A percentile compares a stretch with the other conserved stretches of the same genome.
Conservation (phyloP, 2,329 filamentous ascomycete genomes). For the Aureobasidium musti region DNA sequence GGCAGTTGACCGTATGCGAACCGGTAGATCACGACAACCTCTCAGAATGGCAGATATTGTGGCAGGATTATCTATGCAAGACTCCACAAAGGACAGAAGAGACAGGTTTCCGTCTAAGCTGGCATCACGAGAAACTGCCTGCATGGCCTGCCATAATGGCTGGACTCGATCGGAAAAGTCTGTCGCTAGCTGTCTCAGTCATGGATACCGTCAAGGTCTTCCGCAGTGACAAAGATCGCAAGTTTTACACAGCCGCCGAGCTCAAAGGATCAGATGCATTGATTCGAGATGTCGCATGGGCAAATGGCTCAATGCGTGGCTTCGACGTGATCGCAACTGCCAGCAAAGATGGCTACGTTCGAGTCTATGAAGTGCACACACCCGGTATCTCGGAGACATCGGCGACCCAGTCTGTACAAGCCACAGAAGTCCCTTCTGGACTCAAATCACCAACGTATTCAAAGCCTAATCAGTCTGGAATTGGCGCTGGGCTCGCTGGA, state of each 20-base stretch:
- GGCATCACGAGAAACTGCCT: slow-evolving; percentile 83
- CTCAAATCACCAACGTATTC: slow-evolving; percentile 20
- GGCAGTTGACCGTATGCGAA: slow-evolving; percentile 76
- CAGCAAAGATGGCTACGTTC: slow-evolving; percentile 85
- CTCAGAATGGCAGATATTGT: slow-evolving; percentile 71
- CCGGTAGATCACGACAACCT: slow-evolving; percentile 82
- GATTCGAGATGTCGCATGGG: slow-evolving; percentile 88
- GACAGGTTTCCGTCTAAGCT: slow-evolving; percentile 79
- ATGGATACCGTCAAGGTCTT: slow-evolving; percentile 84
- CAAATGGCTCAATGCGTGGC: slow-evolving; percentile 83
- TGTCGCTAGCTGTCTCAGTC: slow-evolving; percentile 81
- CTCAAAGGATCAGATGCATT: slow-evolving; percentile 72
- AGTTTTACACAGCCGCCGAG: slow-evolving; percentile 83
- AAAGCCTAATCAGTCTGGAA: slow-evolving; percentile 51
- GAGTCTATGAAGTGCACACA: slow-evolving; percentile 81
- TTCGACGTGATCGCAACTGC: slow-evolving; percentile 90
- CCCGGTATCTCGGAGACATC: slow-evolving; percentile 53
- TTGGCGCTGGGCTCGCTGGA: slow-evolving; percentile 56
- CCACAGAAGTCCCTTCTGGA: not conserved
- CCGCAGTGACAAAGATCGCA: slow-evolving; percentile 70
- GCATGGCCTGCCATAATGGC: slow-evolving; percentile 75
- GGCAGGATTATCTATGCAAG: slow-evolving; percentile 72
- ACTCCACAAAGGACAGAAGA: slow-evolving; percentile 78
- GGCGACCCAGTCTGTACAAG: slow-evolving; percentile 18
- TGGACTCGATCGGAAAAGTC: slow-evolving; percentile 75